Conservation (phyloP, 2,329 filamentous ascomycete genomes). For the Arachnomyces sp. region DNA sequence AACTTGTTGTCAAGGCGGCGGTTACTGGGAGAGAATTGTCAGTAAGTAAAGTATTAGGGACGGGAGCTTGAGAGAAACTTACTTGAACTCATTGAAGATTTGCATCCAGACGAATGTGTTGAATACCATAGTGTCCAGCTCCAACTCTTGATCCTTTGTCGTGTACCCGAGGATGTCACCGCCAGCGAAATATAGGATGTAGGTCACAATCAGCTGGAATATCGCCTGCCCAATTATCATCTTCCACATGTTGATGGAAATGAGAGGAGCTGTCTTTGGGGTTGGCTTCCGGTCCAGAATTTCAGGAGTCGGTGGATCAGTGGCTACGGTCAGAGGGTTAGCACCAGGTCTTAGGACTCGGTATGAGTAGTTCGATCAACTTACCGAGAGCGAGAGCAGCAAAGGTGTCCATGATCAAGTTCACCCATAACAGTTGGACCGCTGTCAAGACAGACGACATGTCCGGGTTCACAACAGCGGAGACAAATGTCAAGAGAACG, state of each 20-base stretch:
- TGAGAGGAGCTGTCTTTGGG: constrained; percentile 32
- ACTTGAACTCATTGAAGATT: constrained; percentile 61
- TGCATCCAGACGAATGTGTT: constrained; percentile 67
- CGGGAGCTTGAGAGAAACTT: constrained; percentile 5
- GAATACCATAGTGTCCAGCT: constrained; percentile 56
- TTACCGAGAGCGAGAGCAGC: constrained; percentile 51
- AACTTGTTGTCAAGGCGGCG: constrained; percentile 55
- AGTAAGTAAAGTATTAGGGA: constrained; percentile 2
- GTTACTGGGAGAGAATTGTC: constrained; percentile 28
- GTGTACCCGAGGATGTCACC: constrained; percentile 46
- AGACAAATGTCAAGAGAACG: constrained; percentile 56
- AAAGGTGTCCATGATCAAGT: constrained; percentile 63
- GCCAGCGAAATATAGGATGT: constrained; percentile 49
- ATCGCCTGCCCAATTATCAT: constrained; percentile 34
- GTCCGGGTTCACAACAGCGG: constrained; percentile 49
- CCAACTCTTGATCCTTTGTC: constrained; percentile 30
- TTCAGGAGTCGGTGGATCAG: constrained; percentile 49
- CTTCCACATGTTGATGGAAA: constrained; percentile 36
- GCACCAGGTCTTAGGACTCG: too few species aligned
- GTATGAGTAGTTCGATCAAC: constrained; percentile 4
- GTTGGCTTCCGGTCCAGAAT: constrained; percentile 45
- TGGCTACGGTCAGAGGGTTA: constrained; percentile 48
- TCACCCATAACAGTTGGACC: constrained; percentile 61
- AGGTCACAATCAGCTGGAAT: constrained; percentile 29
- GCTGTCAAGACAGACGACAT: constrained; percentile 55